Percentiles rank a stretch among this genome's conserved stretches.
Conservation (phyloP, 495 filamentous ascomycete genomes). For the Filosporella fistucella region DNA sequence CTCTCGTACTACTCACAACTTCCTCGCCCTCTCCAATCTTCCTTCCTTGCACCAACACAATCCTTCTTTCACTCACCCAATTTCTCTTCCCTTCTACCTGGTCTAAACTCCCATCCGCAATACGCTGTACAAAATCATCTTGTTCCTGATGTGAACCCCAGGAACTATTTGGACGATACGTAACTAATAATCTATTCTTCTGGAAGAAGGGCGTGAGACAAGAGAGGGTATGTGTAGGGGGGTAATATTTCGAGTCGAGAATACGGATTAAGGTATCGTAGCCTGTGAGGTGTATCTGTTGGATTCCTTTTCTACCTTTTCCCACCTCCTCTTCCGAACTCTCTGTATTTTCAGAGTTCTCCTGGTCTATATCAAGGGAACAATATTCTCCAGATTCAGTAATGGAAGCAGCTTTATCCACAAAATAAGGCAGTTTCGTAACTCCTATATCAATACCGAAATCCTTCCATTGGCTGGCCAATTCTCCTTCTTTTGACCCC, state of each 20-base stretch:
- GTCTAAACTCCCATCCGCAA: conserved; percentile 48
- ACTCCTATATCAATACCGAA: conserved; percentile 70
- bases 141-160: conserved; percentile 63
- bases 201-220: conserved; percentile 65
- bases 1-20: conserved; percentile 74
- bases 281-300: conserved; percentile 78
- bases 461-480: conserved; percentile 1
- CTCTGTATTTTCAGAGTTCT: too few relatives aligned
- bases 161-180: conserved; percentile 59
- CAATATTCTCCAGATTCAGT: conserved; percentile 47
- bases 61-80: conserved; percentile 58
- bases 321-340: not conserved
- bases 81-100: conserved; percentile 52
- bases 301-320: conserved; percentile 16
- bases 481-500: not conserved
- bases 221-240: conserved; percentile 43
- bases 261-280: conserved; percentile 87
- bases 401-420: conserved; percentile 76
- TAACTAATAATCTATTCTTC: conserved; percentile 66
- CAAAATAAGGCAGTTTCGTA: conserved; percentile 77
- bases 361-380: too few relatives aligned
- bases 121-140: conserved; percentile 45
- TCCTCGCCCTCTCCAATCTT: conserved; percentile 45
- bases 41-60: conserved; percentile 64
- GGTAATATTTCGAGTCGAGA: conserved; percentile 82